A percentile compares a stretch with the other conserved stretches of the same genome.
Evolutionary conservation across 2,329 filamentous ascomycete genomes (phyloP).

Genomic region (Ascochyta lentis): DNA sequence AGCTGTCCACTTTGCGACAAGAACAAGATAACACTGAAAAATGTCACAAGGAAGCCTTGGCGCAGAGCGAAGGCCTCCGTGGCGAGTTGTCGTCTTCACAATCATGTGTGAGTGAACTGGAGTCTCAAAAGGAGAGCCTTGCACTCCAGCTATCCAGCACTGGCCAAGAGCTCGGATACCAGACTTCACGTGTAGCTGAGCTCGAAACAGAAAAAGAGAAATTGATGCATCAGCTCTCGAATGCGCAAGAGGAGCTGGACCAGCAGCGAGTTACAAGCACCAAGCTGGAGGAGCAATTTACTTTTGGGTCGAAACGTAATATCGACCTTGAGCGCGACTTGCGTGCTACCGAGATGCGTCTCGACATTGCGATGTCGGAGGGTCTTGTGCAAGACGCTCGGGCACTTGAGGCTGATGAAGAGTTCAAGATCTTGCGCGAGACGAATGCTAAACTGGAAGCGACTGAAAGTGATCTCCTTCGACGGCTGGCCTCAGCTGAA

Average conservation of each 20-base stretch:
- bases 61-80: constrained; percentile 19
- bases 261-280: constrained; percentile 19
- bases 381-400: constrained; percentile 24
- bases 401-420: constrained; percentile 34
- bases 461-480: constrained; percentile 38
- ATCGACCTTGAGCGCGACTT: constrained; percentile 28
- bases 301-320: constrained; percentile 6
- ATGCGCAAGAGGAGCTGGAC: constrained; percentile 19
- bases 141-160: constrained; percentile 20
- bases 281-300: constrained; percentile 20
- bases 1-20: background rate
- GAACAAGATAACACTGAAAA: constrained; percentile 5
- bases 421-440: constrained; percentile 35
- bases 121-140: constrained; percentile 30
- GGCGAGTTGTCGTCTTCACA: constrained; percentile 24
- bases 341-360: constrained; percentile 27
- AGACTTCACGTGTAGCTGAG: constrained; percentile 23
- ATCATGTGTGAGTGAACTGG: constrained; percentile 23
- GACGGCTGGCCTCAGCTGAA: constrained; percentile 40
- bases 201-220: constrained; percentile 29
- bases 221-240: constrained; percentile 25
- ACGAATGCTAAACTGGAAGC: constrained; percentile 35
- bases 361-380: constrained; percentile 34
- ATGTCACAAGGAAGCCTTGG: constrained; percentile 12
- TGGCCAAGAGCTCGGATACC: constrained; percentile 18